Conservation (phyloP, 192 early-diverging fungal genomes). For the Fimicolochytrium jonesii region DNA sequence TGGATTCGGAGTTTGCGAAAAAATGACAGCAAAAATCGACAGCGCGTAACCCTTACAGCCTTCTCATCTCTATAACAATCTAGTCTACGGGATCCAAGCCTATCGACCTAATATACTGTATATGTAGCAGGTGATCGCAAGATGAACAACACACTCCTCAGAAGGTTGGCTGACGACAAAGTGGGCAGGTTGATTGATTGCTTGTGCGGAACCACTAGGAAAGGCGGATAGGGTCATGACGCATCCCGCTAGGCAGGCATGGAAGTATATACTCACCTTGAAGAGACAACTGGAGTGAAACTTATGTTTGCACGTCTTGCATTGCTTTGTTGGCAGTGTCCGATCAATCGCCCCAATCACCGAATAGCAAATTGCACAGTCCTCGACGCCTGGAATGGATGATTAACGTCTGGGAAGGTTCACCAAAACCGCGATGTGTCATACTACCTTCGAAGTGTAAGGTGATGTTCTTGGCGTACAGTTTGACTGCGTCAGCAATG, state of each 20-base stretch:
- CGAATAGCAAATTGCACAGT: constrained; percentile 97
- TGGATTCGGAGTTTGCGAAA: too few relatives aligned
- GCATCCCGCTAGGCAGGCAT: neutral
- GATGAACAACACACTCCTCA: too few relatives aligned
- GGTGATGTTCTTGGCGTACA: constrained; percentile 81
- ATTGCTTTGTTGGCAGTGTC: constrained; percentile 82
- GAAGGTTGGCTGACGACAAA: constrained; percentile 52
- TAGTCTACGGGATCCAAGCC: too few relatives aligned
- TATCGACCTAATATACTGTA: too few relatives aligned
- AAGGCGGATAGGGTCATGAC: neutral
- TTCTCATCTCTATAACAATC: too few relatives aligned
- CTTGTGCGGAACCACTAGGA: constrained; percentile 64
- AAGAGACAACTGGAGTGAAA: constrained; percentile 93
- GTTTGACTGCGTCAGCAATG: constrained; percentile 70
- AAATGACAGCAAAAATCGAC: too few relatives aligned
- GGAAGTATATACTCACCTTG: constrained; percentile 48
- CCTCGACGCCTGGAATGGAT: constrained; percentile 61
- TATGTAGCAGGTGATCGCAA: too few relatives aligned
- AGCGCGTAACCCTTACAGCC: too few relatives aligned
- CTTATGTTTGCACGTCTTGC: constrained; percentile 89
- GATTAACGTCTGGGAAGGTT: neutral
- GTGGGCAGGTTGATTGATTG: constrained; percentile 67
- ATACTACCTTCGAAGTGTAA: constrained; percentile 85
- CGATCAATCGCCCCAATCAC: constrained; percentile 85
- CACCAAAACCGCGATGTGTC: neutral